Evolutionary conservation across 192 early-diverging fungal species (phyloP).

Genomic region (Helicostylum pulchrum): DNA sequence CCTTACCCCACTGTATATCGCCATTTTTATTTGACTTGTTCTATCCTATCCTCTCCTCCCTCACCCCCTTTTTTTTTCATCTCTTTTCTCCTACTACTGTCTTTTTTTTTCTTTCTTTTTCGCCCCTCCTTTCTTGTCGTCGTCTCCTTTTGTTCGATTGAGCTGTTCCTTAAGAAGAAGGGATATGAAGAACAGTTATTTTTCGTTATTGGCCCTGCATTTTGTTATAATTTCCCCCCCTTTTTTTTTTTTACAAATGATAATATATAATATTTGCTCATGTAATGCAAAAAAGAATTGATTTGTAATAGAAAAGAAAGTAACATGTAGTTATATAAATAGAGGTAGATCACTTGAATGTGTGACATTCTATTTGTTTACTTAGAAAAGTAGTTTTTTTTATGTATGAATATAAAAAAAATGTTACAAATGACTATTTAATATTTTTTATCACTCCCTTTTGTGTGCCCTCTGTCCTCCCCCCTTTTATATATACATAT

Average conservation of each 20-base stretch:
- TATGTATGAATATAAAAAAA: too few relatives aligned
- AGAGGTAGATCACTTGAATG: too few relatives aligned
- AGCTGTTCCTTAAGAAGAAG: not conserved
- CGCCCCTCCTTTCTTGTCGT: conserved; percentile 6
- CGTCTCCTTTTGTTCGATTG: too few relatives aligned
- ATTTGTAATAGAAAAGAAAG: too few relatives aligned
- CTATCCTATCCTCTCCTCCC: not conserved
- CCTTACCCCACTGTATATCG: not conserved
- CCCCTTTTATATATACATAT: not conserved
- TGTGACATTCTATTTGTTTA: too few relatives aligned
- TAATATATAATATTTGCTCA: too few relatives aligned
- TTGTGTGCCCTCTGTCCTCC: not conserved
- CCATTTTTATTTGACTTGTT: not conserved
- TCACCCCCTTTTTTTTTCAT: conserved; percentile 4
- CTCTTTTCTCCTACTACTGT: conserved; percentile 1
- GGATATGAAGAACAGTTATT: conserved; percentile 1
- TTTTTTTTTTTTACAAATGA: not conserved
- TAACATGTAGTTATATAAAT: too few relatives aligned
- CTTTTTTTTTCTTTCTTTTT: not conserved
- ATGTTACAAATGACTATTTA: conserved; percentile 8
- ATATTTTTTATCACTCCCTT: not conserved
- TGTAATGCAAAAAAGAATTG: too few relatives aligned
- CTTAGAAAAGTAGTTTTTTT: too few relatives aligned
- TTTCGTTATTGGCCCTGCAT: conserved; percentile 5
- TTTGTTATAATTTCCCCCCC: not conserved